These are phyloP conservation scores for Clavispora fructus DNA, from an alignment of 805 yeast genomes.

Conservation along the genomic window DNA sequence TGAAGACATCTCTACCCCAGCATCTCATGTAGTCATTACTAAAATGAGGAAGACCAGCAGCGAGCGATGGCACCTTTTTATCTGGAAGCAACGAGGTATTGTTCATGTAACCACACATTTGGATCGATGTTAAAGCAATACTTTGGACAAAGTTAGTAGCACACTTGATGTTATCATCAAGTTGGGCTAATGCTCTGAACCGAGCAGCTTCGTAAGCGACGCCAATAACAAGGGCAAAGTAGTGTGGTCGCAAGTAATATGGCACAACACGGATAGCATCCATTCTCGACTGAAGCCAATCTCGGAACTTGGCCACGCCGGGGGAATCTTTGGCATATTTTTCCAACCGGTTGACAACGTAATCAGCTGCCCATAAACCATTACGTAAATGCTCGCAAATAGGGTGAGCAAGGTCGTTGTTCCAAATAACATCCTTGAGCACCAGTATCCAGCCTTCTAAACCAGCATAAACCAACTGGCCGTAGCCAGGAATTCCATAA, in stretches of 20 bases:
- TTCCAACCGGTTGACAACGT: slow-evolving; percentile 54
- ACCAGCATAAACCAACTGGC: slow-evolving; percentile 79
- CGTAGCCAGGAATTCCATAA: slow-evolving; percentile 70
- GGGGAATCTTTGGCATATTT: slow-evolving; percentile 44
- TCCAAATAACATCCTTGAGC: slow-evolving; percentile 53
- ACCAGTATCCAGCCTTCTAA: slow-evolving; percentile 87
- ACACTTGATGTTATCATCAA: slow-evolving; percentile 48
- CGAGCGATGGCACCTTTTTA: slow-evolving; percentile 64
- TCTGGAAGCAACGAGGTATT: slow-evolving; percentile 72
- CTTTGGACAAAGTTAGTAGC: slow-evolving; percentile 74
- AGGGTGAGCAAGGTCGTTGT: slow-evolving; percentile 81
- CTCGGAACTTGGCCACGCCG: slow-evolving; percentile 50
- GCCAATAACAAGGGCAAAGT: slow-evolving; percentile 78
- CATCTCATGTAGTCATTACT: slow-evolving; percentile 89
- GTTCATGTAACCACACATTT: slow-evolving; percentile 73
- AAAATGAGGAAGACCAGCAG: slow-evolving; percentile 96
- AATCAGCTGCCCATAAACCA: slow-evolving; percentile 90
- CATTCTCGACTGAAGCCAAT: slow-evolving; percentile 67
- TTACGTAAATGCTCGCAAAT: slow-evolving; percentile 71
- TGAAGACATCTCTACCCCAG: slow-evolving; percentile 97
- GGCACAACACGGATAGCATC: slow-evolving; percentile 65
- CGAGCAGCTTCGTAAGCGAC: slow-evolving; percentile 80
- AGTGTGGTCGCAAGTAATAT: slow-evolving; percentile 76
- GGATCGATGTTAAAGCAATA: slow-evolving; percentile 76
- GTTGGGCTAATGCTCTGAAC: slow-evolving; percentile 53